A percentile compares a stretch with the other conserved stretches of the same genome.
These are phyloP conservation scores for Stromatinia cepivora DNA, from an alignment of 2,329 filamentous ascomycete species.

Conservation along the genomic window DNA sequence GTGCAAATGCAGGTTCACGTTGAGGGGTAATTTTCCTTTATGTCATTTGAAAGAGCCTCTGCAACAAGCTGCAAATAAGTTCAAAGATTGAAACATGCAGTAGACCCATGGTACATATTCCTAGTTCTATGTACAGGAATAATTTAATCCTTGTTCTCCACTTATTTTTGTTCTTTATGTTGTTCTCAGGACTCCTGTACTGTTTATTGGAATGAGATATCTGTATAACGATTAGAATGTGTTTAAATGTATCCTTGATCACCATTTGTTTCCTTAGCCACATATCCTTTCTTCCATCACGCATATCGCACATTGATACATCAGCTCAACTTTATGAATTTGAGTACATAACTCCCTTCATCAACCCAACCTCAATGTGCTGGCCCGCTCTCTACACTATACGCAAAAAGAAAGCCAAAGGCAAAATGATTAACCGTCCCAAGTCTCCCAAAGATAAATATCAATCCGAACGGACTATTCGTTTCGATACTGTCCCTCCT, in stretches of 20 bases:
- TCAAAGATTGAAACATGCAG: slow-evolving; percentile 6
- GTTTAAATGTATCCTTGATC: background rate
- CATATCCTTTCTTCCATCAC: background rate
- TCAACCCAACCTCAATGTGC: slow-evolving; percentile 2
- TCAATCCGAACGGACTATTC: background rate
- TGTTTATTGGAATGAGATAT: background rate
- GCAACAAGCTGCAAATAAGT: background rate
- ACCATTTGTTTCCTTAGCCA: background rate
- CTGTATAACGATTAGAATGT: background rate
- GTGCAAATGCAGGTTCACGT: background rate
- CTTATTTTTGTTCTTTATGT: background rate
- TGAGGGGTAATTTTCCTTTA: background rate
- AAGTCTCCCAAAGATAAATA: slow-evolving; percentile 9
- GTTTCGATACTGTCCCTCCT: slow-evolving; percentile 1
- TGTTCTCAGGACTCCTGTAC: background rate
- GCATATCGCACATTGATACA: background rate
- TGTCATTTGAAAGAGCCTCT: background rate
- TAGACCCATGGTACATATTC: background rate
- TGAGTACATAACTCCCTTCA: background rate
- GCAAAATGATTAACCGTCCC: background rate
- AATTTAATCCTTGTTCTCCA: slow-evolving; percentile 8
- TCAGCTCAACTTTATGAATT: background rate
- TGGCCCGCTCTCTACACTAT: slow-evolving; percentile 2
- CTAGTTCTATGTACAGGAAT: background rate
- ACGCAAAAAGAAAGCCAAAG: background rate